These are phyloP conservation scores for Zygosaccharomyces sapae DNA, from an alignment of 1,139 yeast species.

Conservation along the genomic window DNA sequence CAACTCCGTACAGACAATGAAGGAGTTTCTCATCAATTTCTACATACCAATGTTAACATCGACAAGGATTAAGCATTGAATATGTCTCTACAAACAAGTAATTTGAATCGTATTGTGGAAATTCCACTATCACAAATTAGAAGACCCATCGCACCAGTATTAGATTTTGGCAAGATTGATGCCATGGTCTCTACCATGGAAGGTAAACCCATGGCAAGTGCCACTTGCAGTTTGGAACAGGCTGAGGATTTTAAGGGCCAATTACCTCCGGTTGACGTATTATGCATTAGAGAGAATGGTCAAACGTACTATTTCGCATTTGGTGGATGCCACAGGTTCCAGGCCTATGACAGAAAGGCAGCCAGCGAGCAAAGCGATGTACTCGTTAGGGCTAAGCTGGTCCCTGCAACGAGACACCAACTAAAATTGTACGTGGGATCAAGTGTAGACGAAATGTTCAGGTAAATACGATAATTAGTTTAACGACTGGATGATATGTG, in stretches of 20 bases:
- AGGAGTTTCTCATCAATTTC: neutral
- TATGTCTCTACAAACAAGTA: conserved; percentile 48
- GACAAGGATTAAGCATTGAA: neutral
- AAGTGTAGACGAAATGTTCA: conserved; percentile 55
- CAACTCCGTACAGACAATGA: neutral
- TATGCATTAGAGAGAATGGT: conserved; percentile 61
- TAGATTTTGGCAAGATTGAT: conserved; percentile 66
- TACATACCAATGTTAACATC: neutral
- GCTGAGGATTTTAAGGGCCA: conserved; percentile 48
- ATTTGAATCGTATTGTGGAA: conserved; percentile 45
- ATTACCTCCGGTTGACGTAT: conserved; percentile 72
- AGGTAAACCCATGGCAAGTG: conserved; percentile 60
- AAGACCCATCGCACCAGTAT: conserved; percentile 80
- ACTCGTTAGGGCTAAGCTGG: conserved; percentile 57
- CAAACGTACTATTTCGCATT: conserved; percentile 67
- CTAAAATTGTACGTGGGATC: conserved; percentile 60
- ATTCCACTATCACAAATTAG: conserved; percentile 63
- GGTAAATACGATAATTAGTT: conserved; percentile 10
- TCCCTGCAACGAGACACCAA: conserved; percentile 66
- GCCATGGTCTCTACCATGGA: conserved; percentile 73
- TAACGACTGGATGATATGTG: neutral
- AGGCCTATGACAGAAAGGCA: conserved; percentile 59
- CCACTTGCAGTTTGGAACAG: conserved; percentile 54
- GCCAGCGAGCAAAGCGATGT: conserved; percentile 34
- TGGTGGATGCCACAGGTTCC: conserved; percentile 83